Conservation (phyloP, 2,329 filamentous ascomycete genomes). For the Macroventuria anomochaeta region DNA sequence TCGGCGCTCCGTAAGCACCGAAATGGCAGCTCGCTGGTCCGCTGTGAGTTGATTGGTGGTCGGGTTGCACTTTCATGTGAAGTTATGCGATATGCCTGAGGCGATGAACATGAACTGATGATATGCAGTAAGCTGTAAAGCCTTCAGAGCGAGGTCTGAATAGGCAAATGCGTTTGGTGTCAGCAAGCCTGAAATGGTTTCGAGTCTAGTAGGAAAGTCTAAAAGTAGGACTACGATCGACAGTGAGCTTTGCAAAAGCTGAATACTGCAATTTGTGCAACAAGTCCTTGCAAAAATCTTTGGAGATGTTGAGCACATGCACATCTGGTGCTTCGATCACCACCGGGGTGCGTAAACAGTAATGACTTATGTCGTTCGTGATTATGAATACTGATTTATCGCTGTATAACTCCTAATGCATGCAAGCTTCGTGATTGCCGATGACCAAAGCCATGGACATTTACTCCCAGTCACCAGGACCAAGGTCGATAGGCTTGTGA, state of each 20-base stretch:
- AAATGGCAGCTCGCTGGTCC: background rate
- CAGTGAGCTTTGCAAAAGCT: background rate
- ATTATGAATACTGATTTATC: background rate
- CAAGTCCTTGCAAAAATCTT: too few relatives aligned
- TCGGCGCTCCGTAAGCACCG: slow-evolving; percentile 6
- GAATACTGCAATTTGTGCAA: too few relatives aligned
- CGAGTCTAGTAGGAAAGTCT: background rate
- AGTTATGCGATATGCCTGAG: background rate
- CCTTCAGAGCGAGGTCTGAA: background rate
- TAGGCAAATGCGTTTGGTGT: background rate
- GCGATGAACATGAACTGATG: background rate
- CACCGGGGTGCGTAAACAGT: background rate
- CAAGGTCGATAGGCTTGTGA: slow-evolving; percentile 44
- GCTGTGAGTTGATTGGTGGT: background rate
- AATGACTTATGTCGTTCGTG: background rate
- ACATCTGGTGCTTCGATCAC: too few relatives aligned
- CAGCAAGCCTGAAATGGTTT: background rate
- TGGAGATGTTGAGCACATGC: too few relatives aligned
- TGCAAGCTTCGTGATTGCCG: background rate
- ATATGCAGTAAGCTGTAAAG: background rate
- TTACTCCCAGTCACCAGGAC: slow-evolving; percentile 47
- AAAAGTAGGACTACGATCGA: background rate
- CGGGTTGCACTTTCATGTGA: background rate
- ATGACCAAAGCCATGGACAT: background rate
- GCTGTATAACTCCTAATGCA: slow-evolving; percentile 6